Evolutionary conservation across 2,329 filamentous ascomycete genomes (phyloP).

Genomic region (Cyphellophora attinorum): DNA sequence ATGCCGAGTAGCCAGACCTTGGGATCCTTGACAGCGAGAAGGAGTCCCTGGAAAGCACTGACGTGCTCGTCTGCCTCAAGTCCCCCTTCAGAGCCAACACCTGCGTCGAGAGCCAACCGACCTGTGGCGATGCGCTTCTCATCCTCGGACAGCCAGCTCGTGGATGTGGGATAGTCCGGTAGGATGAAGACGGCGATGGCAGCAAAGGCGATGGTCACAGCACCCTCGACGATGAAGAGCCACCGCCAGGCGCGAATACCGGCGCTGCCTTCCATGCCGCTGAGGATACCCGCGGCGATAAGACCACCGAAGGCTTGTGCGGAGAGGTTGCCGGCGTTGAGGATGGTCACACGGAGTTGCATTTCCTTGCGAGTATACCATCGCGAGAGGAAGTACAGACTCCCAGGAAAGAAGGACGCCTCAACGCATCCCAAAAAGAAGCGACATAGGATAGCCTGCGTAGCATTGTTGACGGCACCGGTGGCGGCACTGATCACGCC

Average conservation of each 20-base stretch:
- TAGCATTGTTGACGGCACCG: slow-evolving; percentile 28
- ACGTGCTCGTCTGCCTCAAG: slow-evolving; percentile 42
- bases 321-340: slow-evolving; percentile 51
- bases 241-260: slow-evolving; percentile 45
- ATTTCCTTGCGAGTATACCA: slow-evolving; percentile 51
- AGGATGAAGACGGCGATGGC: slow-evolving; percentile 39
- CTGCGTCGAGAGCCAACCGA: slow-evolving; percentile 55
- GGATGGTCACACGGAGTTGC: slow-evolving; percentile 44
- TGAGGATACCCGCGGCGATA: slow-evolving; percentile 34
- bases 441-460: slow-evolving; percentile 29
- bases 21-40: slow-evolving; percentile 44
- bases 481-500: slow-evolving; percentile 24
- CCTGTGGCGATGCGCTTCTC: slow-evolving; percentile 49
- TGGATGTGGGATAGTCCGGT: slow-evolving; percentile 58
- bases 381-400: slow-evolving; percentile 40
- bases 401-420: slow-evolving; percentile 42
- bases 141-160: slow-evolving; percentile 49
- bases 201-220: slow-evolving; percentile 33
- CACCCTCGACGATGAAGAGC: slow-evolving; percentile 51
- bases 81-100: too few relatives aligned
- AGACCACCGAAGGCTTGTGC: slow-evolving; percentile 52
- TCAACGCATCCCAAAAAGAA: slow-evolving; percentile 30
- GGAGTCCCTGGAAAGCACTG: slow-evolving; percentile 25
- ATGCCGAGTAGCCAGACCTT: slow-evolving; percentile 50
- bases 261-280: slow-evolving; percentile 9